Base-by-base conservation (phyloP, 345 rosid genomes). In the Conringia planisiliqua region DNA sequence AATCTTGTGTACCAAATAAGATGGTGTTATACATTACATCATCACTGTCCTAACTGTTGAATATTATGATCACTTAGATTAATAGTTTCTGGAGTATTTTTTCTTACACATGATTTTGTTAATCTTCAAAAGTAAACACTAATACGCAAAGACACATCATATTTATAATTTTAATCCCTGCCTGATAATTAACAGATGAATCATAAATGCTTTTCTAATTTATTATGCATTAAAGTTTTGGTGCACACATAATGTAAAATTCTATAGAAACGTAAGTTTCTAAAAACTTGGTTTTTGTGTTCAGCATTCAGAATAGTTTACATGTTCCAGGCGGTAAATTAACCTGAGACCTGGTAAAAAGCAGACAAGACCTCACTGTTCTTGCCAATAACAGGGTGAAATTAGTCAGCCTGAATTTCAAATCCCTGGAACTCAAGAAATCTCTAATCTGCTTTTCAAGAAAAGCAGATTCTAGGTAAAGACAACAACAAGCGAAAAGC, bases 401-500 rank as follows among this genome's bases (percentile, higher is more conserved):
- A 44, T 24, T 16, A 40, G 73, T 47, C 39, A 4, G 39, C 58
- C 56, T 11, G 35, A 51, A 62, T 68, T 50, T 51, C 68, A 50
- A 11, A 75, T 30, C 57, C 62, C 36, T 59, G 42, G 16, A 75
- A 51, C 64, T 51, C 79, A 14, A 54, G 42, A 52, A 62, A 36
- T 62, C 66, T 70, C 66, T 63, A 56, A 77, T 77, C 66, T 77
- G 73, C 66, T 66, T 44, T 11, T 6, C 36, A 74, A 29, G 24
- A 66, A 10, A 56, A 59, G 55, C 69, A 75, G 74, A 68, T 68
- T 30, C 79, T 42, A 68, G 24, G 55, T 71, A 36, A 71, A 58
- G 72, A 77, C 72, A 71, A 77, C 76, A 71, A 77, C 77, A 77
- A n/a, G 68, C 47, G 40, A 50, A 51, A 75, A 77, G 63, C 48